Evolutionary conservation across 306 rosid genomes (phyloP).

Genomic region (Inga oerstediana): DNA sequence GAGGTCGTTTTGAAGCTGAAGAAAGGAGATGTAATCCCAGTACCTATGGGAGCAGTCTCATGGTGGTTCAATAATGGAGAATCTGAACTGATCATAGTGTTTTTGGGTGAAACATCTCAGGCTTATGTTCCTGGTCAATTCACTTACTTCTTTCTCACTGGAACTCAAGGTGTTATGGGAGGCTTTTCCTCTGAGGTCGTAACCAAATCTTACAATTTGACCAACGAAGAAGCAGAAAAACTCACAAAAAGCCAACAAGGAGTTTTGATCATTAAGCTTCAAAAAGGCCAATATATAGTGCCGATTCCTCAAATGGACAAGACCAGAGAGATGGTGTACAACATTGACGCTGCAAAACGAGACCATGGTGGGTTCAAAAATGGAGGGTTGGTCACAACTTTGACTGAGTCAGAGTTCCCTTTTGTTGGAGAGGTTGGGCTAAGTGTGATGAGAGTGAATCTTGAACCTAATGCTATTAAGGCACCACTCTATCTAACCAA

Average conservation of each 20-base stretch:
- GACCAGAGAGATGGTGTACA: slow-evolving; percentile 31
- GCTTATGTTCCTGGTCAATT: slow-evolving; percentile 39
- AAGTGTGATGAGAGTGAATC: slow-evolving; percentile 32
- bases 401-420: slow-evolving; percentile 42
- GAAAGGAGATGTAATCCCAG: slow-evolving; percentile 51
- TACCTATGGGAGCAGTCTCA: slow-evolving; percentile 42
- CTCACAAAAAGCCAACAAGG: slow-evolving; percentile 47
- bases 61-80: slow-evolving; percentile 63
- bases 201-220: slow-evolving; percentile 26
- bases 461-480: slow-evolving; percentile 29
- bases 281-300: not conserved
- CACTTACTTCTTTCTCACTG: slow-evolving; percentile 40
- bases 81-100: slow-evolving; percentile 32
- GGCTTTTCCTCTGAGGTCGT: slow-evolving; percentile 47
- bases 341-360: slow-evolving; percentile 22
- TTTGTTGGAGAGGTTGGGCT: slow-evolving; percentile 4
- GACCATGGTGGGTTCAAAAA: slow-evolving; percentile 12
- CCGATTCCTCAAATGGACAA: slow-evolving; percentile 26
- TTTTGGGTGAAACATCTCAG: slow-evolving; percentile 45
- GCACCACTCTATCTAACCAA: slow-evolving; percentile 29
- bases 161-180: slow-evolving; percentile 37
- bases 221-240: slow-evolving; percentile 21
- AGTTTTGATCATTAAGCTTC: slow-evolving; percentile 33
- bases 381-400: slow-evolving; percentile 6
- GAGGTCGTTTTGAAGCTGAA: slow-evolving; percentile 43